Evolutionary conservation across 352 stramenopile species (phyloP), one percentile per base, ranked within the genome.

Genomic region (Globisporangium parvum): DNA sequence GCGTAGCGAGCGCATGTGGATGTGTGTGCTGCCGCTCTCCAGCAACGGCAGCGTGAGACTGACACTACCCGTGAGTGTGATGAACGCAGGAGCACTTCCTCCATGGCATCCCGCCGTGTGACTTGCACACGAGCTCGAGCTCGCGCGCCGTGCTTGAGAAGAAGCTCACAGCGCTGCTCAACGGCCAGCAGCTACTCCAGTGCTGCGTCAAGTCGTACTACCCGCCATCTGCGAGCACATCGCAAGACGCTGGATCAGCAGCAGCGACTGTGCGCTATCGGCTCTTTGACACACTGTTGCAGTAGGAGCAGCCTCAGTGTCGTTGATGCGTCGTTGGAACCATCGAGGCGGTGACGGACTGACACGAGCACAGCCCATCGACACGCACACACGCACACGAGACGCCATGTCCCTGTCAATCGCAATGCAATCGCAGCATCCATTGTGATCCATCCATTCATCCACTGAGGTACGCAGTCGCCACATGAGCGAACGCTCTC

Each of bases 201-300:
- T 90, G 74, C 51, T 91, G 81, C 18, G 67, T 91, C 51, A 91
- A 91, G 52, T 81, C 79, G 9, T 91, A 90, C 58, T 56, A 70
- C 33, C 21, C 69, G 58, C 44, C 61, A 50, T 14, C 68, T 53
- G 28, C 70, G 40, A 45, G 52, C 44, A 21, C 28, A 24, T 23
- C 23, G 17, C 14, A 46, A 21, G 49, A 41, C 23, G 51, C 31
- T 14, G 47, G n/a, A 33, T 21, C 26, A 18, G 15, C 53, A 55
- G 33, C n/a, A 45, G 39, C 50, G 31, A 74, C 50, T 4, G 66
- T 88, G 59, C 79, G 81, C 45, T 90, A 82, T 60, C 78, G 75
- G 2, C 60, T 91, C 40, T 91, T 91, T 41, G 67, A 90, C 37
- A 91, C 81, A 21, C 24, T 79, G 37, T 57, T 91, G 45, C 64